Conservation (phyloP, 2,329 filamentous ascomycete species). For the Cladosporium sp. region DNA sequence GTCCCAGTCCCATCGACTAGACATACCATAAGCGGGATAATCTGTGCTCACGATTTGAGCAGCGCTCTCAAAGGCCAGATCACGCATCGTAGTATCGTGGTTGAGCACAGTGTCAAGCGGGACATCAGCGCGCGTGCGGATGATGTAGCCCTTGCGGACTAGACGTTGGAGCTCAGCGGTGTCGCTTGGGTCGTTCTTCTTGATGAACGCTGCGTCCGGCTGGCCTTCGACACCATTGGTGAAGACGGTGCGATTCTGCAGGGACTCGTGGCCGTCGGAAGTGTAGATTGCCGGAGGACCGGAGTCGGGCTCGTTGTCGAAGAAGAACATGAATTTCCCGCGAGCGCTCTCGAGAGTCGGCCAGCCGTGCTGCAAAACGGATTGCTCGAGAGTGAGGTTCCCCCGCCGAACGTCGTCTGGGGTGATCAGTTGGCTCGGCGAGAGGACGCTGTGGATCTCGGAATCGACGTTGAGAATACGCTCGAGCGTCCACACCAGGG, state of each 20-base stretch:
- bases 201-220: constrained; percentile 47
- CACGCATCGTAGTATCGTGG: constrained; percentile 41
- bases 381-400: constrained; percentile 43
- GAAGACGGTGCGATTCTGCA: constrained; percentile 46
- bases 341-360: constrained; percentile 42
- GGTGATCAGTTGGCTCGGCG: constrained; percentile 38
- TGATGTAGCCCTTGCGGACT: constrained; percentile 45
- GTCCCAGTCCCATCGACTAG: constrained; percentile 44
- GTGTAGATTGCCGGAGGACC: constrained; percentile 35
- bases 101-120: constrained; percentile 42
- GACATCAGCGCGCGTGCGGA: constrained; percentile 47
- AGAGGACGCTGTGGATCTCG: constrained; percentile 46
- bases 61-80: constrained; percentile 42
- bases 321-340: constrained; percentile 48
- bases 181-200: constrained; percentile 44
- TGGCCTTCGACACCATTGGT: constrained; percentile 46
- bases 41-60: constrained; percentile 50
- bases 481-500: constrained; percentile 42
- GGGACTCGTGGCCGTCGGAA: constrained; percentile 29
- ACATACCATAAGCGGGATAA: constrained; percentile 46
- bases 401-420: constrained; percentile 45
- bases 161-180: constrained; percentile 41
- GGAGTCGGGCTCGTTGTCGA: constrained; percentile 46
- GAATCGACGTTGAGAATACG: constrained; percentile 42
- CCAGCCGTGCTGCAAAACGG: constrained; percentile 47